Evolutionary conservation across 164 flowering plant species (phyloP), one percentile per base, ranked within the genome.

Genomic region (Aristolochia contorta): DNA sequence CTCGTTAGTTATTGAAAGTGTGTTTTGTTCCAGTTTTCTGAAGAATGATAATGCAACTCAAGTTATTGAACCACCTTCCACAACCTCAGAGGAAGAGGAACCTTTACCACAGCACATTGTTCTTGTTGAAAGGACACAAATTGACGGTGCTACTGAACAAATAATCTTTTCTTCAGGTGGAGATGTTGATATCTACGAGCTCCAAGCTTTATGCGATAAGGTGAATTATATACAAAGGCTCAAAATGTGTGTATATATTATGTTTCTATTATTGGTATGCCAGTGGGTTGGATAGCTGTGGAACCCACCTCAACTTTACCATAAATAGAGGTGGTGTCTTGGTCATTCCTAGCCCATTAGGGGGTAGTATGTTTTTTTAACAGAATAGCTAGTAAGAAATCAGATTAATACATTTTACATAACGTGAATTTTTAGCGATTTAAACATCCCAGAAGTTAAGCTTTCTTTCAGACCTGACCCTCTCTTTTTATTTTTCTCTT

Each of bases 131-230:
- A 92, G 74, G 71, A 80, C 81, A 54, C 70, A 58, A 55, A 66
- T 81, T 58, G 94, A 87, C 79, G 96, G 98, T 60, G 59, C 73
- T 47, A 58, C 75, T 63, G 96, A 89, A 70, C 86, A 89, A 64
- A 84, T 92, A 56, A 68, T 92, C 33, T 93, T 87, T 65, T 86
- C 98, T 69, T 84, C 96, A 10, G 96, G 94, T 71, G 94, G 83
- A 67, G 80, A 86, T 62, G 79, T 93, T 45, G 89, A 89, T 70
- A 74, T 93, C 14, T 84, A 87, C 78, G 89, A 87, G 60, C 80
- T 93, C 51, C 86, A 89, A 71, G 74, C 88, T 49, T 74, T 93
- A 23, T 89, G 97, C 66, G 98, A 89, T 72, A 87, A 87, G 96
- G 98, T 89, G 62, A 68, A 18, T 51, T 61, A 18, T 19, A 27